Base-by-base conservation (phyloP, 208 protist genomes). In the Crithidia acanthocephali region DNA sequence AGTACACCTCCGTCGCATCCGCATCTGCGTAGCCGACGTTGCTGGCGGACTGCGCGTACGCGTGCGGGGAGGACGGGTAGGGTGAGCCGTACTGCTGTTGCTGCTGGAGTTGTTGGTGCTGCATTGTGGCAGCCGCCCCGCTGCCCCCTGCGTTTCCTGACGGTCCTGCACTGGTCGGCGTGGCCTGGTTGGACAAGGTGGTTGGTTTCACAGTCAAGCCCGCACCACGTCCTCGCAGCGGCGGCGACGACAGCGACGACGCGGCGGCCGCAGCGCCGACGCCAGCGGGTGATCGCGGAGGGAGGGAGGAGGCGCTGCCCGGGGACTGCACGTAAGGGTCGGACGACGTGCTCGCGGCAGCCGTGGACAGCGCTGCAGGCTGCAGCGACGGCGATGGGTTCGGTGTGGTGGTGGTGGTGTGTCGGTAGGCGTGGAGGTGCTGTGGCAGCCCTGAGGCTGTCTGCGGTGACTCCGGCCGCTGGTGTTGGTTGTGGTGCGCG, bases 51-150 rank as follows among this genome's bases (percentile, higher is more conserved):
- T 2, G 30, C 51, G 63, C 51, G 52, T 50, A 48, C 35, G 64
- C 16, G 58, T 20, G 35, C 40, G 64, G 20, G 20, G 40, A 50
- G 32, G 47, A 30, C 48, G 30, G 10, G 57, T 53, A 57, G 20
- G 57, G 22, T 10, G 30, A 53, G 1, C 16, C 37, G 6, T 67
- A 47, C 40, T 25, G 56, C 22, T 48, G 56, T 15, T 10, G 42
- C 16, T 57, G 58, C 63, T 70, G 35, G 5, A 13, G 35, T 40
- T 40, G 35, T 11, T 40, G 35, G 5, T 40, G 35, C 35, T 40
- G 64, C 72, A 77, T 77, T 13, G 72, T 77, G 4, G 63, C 42
- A 22, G 64, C 72, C 0, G 72, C 63, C 16, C 72, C 72, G 11
- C 45, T 60, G n/a, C 72, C 62, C 33, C 37, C 33, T 45, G 47